Evolutionary conservation across 2,329 filamentous ascomycete genomes (phyloP).

Genomic region (Ceratocystis cacaofunesta): DNA sequence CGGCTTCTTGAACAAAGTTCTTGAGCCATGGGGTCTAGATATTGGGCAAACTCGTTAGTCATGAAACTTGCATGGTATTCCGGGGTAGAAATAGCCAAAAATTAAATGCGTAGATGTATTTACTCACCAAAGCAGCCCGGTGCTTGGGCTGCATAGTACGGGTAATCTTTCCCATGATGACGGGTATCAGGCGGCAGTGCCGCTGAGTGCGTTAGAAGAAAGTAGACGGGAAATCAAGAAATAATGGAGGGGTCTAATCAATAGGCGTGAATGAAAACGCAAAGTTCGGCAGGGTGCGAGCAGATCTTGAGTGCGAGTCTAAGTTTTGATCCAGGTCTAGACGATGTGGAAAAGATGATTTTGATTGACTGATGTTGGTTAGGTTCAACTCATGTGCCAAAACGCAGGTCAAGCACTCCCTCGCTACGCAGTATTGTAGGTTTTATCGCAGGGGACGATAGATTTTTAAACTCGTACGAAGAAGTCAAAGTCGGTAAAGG

Average conservation of each 20-base stretch:
- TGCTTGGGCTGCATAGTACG: conserved; percentile 54
- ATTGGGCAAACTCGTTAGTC: neutral
- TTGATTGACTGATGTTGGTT: neutral
- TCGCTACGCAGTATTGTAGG: neutral
- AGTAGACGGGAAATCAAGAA: neutral
- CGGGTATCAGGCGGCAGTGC: conserved; percentile 21
- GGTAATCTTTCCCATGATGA: conserved; percentile 52
- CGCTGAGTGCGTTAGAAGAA: neutral
- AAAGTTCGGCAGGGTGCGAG: neutral
- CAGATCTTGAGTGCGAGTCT: neutral
- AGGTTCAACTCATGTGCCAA: neutral
- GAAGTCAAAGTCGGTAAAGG: neutral
- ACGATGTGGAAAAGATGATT: neutral
- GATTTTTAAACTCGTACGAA: neutral
- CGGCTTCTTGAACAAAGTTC: conserved; percentile 60
- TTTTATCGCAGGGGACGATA: neutral
- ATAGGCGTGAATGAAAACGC: neutral
- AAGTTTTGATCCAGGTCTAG: neutral
- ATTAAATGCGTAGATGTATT: conserved; percentile 6
- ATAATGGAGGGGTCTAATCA: neutral
- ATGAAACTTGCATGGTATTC: neutral
- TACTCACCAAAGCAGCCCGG: conserved; percentile 48
- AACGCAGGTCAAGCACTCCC: neutral
- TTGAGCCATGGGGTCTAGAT: conserved; percentile 71
- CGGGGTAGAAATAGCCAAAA: neutral